A percentile compares a stretch with the other conserved stretches of the same genome.
phyloP scores from a whole-genome alignment of 495 filamentous ascomycete genomes.

The Wilcoxina mikolae region DNA sequence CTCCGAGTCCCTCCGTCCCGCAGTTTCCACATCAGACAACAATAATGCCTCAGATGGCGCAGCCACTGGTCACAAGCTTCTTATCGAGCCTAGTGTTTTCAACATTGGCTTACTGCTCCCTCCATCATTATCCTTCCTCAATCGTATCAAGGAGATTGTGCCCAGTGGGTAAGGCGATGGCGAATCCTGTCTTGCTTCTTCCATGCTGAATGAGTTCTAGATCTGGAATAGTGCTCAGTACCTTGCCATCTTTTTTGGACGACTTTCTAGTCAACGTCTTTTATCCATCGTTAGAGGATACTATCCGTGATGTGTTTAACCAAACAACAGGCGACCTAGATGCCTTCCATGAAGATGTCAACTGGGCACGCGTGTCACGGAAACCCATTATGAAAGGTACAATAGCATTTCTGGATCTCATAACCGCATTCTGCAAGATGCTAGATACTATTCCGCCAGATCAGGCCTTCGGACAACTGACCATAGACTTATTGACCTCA shows the following conservation, averaged over 20 bases:
- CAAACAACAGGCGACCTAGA: slow-evolving; percentile 68
- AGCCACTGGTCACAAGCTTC: slow-evolving; percentile 63
- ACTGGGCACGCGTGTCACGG: slow-evolving; percentile 61
- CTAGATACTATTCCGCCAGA: slow-evolving; percentile 91
- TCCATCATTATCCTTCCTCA: slow-evolving; percentile 84
- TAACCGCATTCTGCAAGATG: slow-evolving; percentile 86
- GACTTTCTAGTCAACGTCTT: slow-evolving; percentile 98
- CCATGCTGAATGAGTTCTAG: slow-evolving; percentile 15
- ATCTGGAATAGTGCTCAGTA: slow-evolving; percentile 70
- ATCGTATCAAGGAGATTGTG: slow-evolving; percentile 80
- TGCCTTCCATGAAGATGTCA: slow-evolving; percentile 72
- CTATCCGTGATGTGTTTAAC: slow-evolving; percentile 72
- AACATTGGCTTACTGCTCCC: slow-evolving; percentile 92
- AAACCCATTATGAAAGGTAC: slow-evolving; percentile 90
- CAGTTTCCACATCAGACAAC: slow-evolving; percentile 28
- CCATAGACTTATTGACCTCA: slow-evolving; percentile 74
- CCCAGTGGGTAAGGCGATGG: no score
- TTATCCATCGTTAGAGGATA: slow-evolving; percentile 90
- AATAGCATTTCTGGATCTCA: slow-evolving; percentile 67
- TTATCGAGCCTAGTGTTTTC: slow-evolving; percentile 91
- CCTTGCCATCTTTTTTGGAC: slow-evolving; percentile 87
- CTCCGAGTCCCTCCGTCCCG: slow-evolving; percentile 50
- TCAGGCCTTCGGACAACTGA: slow-evolving; percentile 79
- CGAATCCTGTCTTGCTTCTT: slow-evolving; percentile 23
- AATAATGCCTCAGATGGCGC: slow-evolving; percentile 42